These are phyloP conservation scores for Eucalyptus polybractea DNA, from an alignment of 345 rosid genomes.

Conservation along the genomic window DNA sequence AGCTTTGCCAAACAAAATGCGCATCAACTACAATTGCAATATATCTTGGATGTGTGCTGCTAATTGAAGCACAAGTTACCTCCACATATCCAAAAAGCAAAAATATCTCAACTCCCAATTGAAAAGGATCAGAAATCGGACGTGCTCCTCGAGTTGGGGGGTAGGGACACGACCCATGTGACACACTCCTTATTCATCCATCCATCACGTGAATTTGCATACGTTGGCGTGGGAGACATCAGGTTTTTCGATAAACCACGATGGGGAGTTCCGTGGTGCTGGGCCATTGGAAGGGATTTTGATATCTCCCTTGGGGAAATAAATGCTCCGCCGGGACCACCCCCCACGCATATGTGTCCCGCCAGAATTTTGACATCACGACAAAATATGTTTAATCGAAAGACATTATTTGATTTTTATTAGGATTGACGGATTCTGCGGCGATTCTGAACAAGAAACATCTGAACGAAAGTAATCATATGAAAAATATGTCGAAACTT, in stretches of 20 bases:
- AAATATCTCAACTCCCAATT: background rate
- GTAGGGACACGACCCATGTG: background rate
- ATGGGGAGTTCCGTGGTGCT: background rate
- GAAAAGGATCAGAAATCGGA: background rate
- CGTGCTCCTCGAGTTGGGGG: background rate
- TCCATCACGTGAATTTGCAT: background rate
- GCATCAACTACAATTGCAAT: background rate
- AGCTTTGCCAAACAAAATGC: background rate
- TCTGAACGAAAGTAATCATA: too few relatives aligned
- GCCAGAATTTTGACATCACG: too few relatives aligned
- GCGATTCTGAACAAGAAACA: too few relatives aligned
- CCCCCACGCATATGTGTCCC: background rate
- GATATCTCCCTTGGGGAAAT: background rate
- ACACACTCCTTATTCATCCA: background rate
- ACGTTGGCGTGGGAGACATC: background rate
- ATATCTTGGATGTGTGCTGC: background rate
- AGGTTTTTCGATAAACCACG: background rate
- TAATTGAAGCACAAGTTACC: background rate
- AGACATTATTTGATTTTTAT: too few relatives aligned
- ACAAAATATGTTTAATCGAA: too few relatives aligned
- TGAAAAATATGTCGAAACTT: too few relatives aligned
- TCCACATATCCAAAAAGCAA: background rate
- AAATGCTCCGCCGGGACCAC: background rate
- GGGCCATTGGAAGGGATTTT: background rate
- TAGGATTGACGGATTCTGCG: accelerated